Conservation (phyloP, 352 stramenopile genomes). For the Elongisporangium undulatum region DNA sequence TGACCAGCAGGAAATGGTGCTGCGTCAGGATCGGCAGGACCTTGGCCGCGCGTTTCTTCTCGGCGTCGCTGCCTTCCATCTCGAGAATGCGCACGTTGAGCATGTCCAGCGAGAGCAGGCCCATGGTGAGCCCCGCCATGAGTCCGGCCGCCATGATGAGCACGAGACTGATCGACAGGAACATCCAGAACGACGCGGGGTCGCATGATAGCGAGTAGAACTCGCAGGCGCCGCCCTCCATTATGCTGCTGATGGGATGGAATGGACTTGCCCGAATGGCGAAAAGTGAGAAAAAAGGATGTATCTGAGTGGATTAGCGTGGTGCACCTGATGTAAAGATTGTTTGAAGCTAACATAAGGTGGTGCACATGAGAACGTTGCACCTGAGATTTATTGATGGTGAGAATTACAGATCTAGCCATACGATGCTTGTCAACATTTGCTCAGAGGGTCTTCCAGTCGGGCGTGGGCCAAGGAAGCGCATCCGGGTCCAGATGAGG, state of each 20-base stretch:
- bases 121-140: slow-evolving; percentile 78
- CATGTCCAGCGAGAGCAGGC: slow-evolving; percentile 72
- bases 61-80: slow-evolving; percentile 58
- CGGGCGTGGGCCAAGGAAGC: not conserved
- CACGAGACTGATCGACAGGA: slow-evolving; percentile 34
- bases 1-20: slow-evolving; percentile 94
- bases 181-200: slow-evolving; percentile 53
- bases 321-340: not conserved
- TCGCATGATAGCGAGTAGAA: slow-evolving; percentile 65
- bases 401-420: not conserved
- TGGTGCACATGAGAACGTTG: not conserved
- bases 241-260: too few relatives aligned
- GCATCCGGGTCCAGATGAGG: slow-evolving; percentile 1
- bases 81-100: slow-evolving; percentile 79
- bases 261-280: not conserved
- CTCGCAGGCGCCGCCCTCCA: slow-evolving; percentile 18
- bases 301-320: not conserved
- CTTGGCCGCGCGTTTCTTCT: slow-evolving; percentile 73
- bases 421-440: not conserved
- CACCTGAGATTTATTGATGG: not conserved
- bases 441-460: not conserved
- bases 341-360: not conserved
- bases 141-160: slow-evolving; percentile 57
- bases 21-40: slow-evolving; percentile 88
- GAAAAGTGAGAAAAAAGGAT: not conserved